Conservation (phyloP, 1,139 yeast species). For the Petasospora fabianii region DNA sequence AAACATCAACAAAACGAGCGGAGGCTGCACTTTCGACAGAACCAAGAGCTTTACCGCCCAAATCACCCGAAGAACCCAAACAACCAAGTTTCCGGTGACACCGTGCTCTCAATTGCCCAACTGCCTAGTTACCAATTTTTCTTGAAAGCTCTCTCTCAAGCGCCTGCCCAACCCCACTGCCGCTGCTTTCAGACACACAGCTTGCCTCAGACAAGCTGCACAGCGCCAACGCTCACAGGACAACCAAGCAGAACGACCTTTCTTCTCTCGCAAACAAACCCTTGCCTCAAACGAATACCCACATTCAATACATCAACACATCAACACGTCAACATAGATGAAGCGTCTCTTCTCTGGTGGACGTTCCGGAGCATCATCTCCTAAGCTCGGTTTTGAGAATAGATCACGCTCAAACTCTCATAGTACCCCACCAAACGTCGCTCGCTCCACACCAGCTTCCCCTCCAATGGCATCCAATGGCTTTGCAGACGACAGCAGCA, state of each 20-base stretch:
- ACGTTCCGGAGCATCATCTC: constrained; percentile 16
- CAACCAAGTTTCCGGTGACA: no score
- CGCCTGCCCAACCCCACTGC: neutral
- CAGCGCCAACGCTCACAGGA: constrained; percentile 2
- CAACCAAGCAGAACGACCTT: constrained; percentile 1
- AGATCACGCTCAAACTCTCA: constrained; percentile 20
- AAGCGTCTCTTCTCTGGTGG: constrained; percentile 21
- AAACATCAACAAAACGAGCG: no score
- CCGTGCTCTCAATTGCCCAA: no score
- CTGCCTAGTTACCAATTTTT: no score
- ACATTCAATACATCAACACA: no score
- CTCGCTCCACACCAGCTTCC: constrained; percentile 1
- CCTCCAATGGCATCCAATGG: constrained; percentile 3
- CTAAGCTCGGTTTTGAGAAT: constrained; percentile 5
- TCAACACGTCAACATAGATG: constrained; percentile 10
- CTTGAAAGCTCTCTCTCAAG: no score
- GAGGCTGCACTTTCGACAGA: no score
- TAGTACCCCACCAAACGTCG: constrained; percentile 3
- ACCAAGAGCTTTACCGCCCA: no score
- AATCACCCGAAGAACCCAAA: no score
- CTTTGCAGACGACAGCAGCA: constrained; percentile 13
- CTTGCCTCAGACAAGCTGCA: neutral
- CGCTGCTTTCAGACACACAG: neutral
- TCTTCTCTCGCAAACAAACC: neutral
- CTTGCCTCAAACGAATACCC: no score